Evolutionary conservation across 495 filamentous ascomycete genomes (phyloP).

Genomic region (Lasiosphaeria ovina): DNA sequence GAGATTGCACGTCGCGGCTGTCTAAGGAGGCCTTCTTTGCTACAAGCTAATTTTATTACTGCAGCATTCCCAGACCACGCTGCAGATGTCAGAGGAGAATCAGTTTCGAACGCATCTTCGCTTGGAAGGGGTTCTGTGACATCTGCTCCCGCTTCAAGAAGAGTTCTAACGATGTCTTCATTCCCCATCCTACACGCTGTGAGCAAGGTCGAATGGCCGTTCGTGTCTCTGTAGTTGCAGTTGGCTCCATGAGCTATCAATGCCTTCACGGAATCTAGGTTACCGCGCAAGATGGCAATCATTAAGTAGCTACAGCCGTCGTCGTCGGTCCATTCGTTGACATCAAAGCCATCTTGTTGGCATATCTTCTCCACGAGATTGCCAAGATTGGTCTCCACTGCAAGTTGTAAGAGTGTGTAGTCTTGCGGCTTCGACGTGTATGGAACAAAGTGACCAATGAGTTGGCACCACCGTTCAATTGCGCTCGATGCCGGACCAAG

Average conservation of each 20-base stretch:
- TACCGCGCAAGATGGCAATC: constrained; percentile 4
- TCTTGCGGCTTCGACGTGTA: not conserved
- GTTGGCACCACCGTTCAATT: not conserved
- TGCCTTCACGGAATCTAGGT: constrained; percentile 6
- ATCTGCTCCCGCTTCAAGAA: not conserved
- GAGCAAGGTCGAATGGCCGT: not conserved
- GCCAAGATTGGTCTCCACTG: constrained; percentile 10
- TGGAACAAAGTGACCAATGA: not conserved
- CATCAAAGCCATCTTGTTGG: constrained; percentile 1
- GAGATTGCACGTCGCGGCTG: not conserved
- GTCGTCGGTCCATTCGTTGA: constrained; percentile 4
- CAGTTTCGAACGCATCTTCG: constrained; percentile 4
- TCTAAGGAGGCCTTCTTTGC: constrained; percentile 1
- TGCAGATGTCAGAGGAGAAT: constrained; percentile 11
- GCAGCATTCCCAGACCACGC: constrained; percentile 8
- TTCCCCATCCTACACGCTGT: constrained; percentile 9
- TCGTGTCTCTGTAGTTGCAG: constrained; percentile 5
- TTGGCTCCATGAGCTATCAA: constrained; percentile 10
- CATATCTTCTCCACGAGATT: constrained; percentile 8
- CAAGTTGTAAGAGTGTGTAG: constrained; percentile 6
- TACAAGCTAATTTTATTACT: constrained; percentile 10
- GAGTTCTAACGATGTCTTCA: not conserved
- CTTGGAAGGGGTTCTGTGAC: not conserved
- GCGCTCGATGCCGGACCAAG: not conserved
- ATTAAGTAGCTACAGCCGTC: constrained; percentile 8